Percentiles rank a stretch among this genome's conserved stretches.
Evolutionary conservation across 2,329 filamentous ascomycete species (phyloP).

Genomic region (Penicillium sp.): DNA sequence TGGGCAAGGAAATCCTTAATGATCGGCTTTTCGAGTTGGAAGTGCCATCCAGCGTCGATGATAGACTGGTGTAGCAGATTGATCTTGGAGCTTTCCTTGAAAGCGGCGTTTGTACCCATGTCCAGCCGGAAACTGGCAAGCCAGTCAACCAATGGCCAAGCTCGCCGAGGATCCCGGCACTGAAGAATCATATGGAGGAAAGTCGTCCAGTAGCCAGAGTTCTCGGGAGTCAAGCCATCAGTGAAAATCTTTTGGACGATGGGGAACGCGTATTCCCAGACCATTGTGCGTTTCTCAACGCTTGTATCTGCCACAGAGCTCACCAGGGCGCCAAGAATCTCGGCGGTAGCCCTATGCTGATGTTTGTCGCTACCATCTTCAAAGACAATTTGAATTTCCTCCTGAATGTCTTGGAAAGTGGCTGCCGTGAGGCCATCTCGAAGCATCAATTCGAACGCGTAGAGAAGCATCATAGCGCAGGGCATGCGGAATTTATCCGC

Average conservation of each 20-base stretch:
- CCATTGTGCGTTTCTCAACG: constrained; percentile 60
- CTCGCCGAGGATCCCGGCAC: constrained; percentile 77
- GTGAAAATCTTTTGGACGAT: constrained; percentile 75
- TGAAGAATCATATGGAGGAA: constrained; percentile 84
- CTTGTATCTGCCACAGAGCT: constrained; percentile 73
- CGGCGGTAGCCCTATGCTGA: constrained; percentile 87
- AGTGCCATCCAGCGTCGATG: constrained; percentile 88
- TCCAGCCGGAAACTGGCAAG: constrained; percentile 80
- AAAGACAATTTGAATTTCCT: constrained; percentile 67
- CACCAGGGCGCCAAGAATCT: constrained; percentile 81
- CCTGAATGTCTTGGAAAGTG: constrained; percentile 79
- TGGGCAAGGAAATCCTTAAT: constrained; percentile 80
- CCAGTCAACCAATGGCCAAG: constrained; percentile 74
- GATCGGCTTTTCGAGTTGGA: constrained; percentile 79
- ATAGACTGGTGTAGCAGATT: constrained; percentile 84
- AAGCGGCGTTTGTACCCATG: constrained; percentile 89
- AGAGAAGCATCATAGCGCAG: constrained; percentile 75
- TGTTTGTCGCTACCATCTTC: constrained; percentile 95
- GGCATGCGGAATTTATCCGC: constrained; percentile 84
- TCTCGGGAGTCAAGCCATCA: constrained; percentile 90
- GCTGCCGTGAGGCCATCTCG: constrained; percentile 62
- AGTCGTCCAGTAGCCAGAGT: constrained; percentile 86
- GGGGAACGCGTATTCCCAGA: constrained; percentile 86
- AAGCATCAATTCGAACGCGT: constrained; percentile 82
- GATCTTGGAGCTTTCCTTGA: constrained; percentile 97